Evolutionary conservation across 805 yeast genomes (phyloP).

Genomic region (baker's yeast (Saccharomyces cerevisiae)): DNA sequence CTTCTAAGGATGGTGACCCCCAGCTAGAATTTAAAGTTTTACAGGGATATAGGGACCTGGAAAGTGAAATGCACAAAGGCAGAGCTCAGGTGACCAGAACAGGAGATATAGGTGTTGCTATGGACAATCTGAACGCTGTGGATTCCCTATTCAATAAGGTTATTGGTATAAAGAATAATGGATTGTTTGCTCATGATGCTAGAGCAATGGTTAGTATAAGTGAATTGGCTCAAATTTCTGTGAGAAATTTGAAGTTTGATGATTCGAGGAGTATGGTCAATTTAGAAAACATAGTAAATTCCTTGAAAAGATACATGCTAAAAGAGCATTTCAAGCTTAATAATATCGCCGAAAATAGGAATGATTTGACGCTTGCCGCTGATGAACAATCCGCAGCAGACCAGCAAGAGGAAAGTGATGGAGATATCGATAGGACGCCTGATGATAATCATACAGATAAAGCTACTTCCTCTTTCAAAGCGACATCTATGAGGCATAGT

Average conservation of each 20-base stretch:
- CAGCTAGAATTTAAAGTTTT: constrained; percentile 25
- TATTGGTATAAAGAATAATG: constrained; percentile 32
- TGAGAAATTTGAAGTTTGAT: constrained; percentile 53
- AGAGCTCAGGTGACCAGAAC: constrained; percentile 48
- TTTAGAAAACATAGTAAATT: constrained; percentile 38
- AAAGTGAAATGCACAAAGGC: constrained; percentile 28
- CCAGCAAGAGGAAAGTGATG: constrained; percentile 16
- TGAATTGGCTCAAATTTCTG: constrained; percentile 55
- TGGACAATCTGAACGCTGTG: constrained; percentile 37
- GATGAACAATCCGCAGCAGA: not conserved
- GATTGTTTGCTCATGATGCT: constrained; percentile 53
- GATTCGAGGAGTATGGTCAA: constrained; percentile 44
- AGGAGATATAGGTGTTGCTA: constrained; percentile 46
- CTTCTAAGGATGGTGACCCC: constrained; percentile 1
- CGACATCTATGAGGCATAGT: constrained; percentile 10
- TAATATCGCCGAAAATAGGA: constrained; percentile 12
- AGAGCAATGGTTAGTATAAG: constrained; percentile 53
- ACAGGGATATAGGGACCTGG: constrained; percentile 28
- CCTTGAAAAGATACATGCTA: constrained; percentile 34
- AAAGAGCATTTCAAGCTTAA: constrained; percentile 22
- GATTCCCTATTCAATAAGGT: constrained; percentile 41
- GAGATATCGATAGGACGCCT: constrained; percentile 11
- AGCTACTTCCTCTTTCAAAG: constrained; percentile 14
- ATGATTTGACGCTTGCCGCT: not conserved
- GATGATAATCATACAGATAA: constrained; percentile 9